Evolutionary conservation across 2,329 filamentous ascomycete species (phyloP).

Genomic region (Penicillium sp.): DNA sequence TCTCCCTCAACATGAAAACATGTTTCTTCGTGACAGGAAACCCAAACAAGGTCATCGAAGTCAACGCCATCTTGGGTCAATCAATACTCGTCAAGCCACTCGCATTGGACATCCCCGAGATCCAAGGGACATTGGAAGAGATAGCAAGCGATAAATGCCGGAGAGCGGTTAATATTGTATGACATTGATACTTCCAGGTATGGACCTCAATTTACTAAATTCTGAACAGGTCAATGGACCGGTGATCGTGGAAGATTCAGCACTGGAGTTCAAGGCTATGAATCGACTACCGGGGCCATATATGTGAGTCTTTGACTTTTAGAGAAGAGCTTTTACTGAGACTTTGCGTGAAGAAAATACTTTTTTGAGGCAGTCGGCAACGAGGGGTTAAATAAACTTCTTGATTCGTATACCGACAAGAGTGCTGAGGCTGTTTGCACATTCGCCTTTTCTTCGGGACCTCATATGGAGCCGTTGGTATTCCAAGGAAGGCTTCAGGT

Average conservation of each 20-base stretch:
- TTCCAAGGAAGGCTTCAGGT: slow-evolving; percentile 61
- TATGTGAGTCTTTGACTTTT: slow-evolving; percentile 52
- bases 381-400: slow-evolving; percentile 70
- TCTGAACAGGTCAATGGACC: slow-evolving; percentile 62
- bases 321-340: slow-evolving; percentile 28
- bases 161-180: slow-evolving; percentile 55
- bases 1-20: slow-evolving; percentile 13
- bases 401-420: slow-evolving; percentile 76
- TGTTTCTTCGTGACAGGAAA: slow-evolving; percentile 76
- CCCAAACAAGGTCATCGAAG: slow-evolving; percentile 77
- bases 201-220: not conserved
- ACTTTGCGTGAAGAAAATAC: slow-evolving; percentile 61
- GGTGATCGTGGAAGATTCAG: slow-evolving; percentile 84
- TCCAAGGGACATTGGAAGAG: slow-evolving; percentile 80
- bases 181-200: not conserved
- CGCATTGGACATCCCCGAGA: slow-evolving; percentile 68
- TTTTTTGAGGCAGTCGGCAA: slow-evolving; percentile 74
- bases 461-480: slow-evolving; percentile 67
- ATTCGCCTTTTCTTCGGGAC: slow-evolving; percentile 76
- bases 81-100: slow-evolving; percentile 62
- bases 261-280: slow-evolving; percentile 76
- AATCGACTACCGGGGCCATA: slow-evolving; percentile 79
- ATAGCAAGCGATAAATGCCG: slow-evolving; percentile 76
- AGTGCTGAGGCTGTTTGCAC: slow-evolving; percentile 83
- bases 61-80: slow-evolving; percentile 69